A percentile compares a stretch with the other conserved stretches of the same genome.
Evolutionary conservation across 2,329 filamentous ascomycete species (phyloP).

Genomic region (Corinectria fuckeliana): DNA sequence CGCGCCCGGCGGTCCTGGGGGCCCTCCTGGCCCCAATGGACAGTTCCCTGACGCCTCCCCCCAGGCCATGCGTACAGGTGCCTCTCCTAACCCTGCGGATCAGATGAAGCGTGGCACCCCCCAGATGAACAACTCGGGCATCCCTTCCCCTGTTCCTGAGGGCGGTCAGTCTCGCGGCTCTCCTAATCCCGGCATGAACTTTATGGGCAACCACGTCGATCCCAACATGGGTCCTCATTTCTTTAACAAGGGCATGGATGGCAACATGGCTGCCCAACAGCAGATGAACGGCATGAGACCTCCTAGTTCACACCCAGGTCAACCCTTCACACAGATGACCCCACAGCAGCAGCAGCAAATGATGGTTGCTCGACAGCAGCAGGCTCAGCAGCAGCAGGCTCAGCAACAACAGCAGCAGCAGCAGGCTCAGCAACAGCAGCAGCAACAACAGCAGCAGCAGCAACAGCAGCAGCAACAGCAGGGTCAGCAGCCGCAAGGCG

Average conservation of each 20-base stretch:
- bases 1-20: conserved; percentile 59
- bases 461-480: conserved; percentile 48
- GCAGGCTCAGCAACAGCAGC: conserved; percentile 53
- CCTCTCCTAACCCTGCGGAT: conserved; percentile 78
- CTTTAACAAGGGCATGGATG: conserved; percentile 64
- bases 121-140: conserved; percentile 71
- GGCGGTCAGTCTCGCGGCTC: conserved; percentile 70
- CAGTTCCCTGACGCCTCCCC: conserved; percentile 76
- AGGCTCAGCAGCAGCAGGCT: conserved; percentile 55
- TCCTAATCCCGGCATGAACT: conserved; percentile 66
- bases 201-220: conserved; percentile 69
- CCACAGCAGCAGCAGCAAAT: conserved; percentile 63
- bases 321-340: conserved; percentile 65
- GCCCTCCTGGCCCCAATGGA: conserved; percentile 62
- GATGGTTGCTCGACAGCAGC: conserved; percentile 55
- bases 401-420: conserved; percentile 55
- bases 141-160: conserved; percentile 76
- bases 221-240: conserved; percentile 66
- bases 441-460: conserved; percentile 44
- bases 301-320: conserved; percentile 70
- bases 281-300: conserved; percentile 73
- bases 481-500: conserved; percentile 40
- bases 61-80: conserved; percentile 70
- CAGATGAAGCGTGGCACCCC: conserved; percentile 81
- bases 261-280: conserved; percentile 57